These are phyloP conservation scores for Phytophthora europaea DNA, from an alignment of 352 stramenopile genomes.

Conservation along the genomic window DNA sequence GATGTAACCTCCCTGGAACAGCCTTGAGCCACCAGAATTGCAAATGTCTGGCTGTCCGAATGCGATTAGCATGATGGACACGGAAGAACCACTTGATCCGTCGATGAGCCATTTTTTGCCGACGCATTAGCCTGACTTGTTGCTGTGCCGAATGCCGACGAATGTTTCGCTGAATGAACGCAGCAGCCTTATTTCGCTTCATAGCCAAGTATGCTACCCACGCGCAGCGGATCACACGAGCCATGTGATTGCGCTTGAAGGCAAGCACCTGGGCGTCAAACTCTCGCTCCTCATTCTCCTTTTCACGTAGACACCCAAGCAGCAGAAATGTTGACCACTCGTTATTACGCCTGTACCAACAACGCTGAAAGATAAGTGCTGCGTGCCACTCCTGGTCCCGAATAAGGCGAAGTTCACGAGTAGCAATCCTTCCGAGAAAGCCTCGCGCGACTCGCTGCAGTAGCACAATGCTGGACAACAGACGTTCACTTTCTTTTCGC, in stretches of 20 bases:
- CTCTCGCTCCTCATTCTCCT: slow-evolving; percentile 66
- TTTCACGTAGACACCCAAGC: slow-evolving; percentile 78
- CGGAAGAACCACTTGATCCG: slow-evolving; percentile 88
- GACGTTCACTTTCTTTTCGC: slow-evolving; percentile 53
- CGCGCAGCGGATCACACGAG: slow-evolving; percentile 49
- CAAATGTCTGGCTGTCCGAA: slow-evolving; percentile 48
- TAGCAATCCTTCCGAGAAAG: slow-evolving; percentile 55
- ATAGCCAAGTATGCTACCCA: slow-evolving; percentile 44
- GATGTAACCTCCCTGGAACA: slow-evolving; percentile 51
- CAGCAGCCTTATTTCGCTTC: slow-evolving; percentile 42
- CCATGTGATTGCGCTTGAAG: slow-evolving; percentile 57
- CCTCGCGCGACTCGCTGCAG: slow-evolving; percentile 69
- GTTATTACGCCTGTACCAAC: slow-evolving; percentile 86
- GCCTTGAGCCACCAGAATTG: slow-evolving; percentile 84
- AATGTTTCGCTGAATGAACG: slow-evolving; percentile 58
- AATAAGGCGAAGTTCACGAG: slow-evolving; percentile 33
- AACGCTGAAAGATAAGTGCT: slow-evolving; percentile 76
- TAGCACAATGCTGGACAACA: slow-evolving; percentile 50
- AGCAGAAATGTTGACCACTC: slow-evolving; percentile 89
- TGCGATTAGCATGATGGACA: slow-evolving; percentile 53
- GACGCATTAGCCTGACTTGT: slow-evolving; percentile 42
- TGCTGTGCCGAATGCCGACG: slow-evolving; percentile 41
- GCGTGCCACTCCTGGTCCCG: slow-evolving; percentile 64
- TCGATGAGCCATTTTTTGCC: slow-evolving; percentile 60
- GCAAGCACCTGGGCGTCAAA: slow-evolving; percentile 56